phyloP scores from a whole-genome alignment of 768 basidiomycete species.

The Lactarius pseudohatsudake region DNA sequence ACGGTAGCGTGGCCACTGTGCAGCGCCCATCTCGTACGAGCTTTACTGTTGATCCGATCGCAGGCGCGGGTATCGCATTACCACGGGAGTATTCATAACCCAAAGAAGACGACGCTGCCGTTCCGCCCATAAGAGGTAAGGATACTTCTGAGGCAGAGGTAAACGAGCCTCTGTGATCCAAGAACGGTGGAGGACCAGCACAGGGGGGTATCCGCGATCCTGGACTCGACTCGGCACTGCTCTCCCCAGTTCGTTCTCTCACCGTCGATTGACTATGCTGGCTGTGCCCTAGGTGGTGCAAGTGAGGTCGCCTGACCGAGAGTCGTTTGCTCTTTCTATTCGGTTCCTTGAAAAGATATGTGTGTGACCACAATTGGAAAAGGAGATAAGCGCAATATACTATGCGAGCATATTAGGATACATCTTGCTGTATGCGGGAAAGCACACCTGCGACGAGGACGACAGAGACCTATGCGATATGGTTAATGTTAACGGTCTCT shows the following conservation, averaged over 20 bases:
- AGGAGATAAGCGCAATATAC: conserved; percentile 74
- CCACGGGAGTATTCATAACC: conserved; percentile 23
- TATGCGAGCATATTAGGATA: conserved; percentile 33
- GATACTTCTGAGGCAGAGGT: conserved; percentile 26
- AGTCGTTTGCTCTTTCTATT: conserved; percentile 28
- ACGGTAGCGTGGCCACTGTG: conserved; percentile 24
- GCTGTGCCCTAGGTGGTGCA: conserved; percentile 4
- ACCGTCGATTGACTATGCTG: conserved; percentile 19
- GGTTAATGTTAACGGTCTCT: conserved; percentile 3
- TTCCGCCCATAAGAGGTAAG: conserved; percentile 10
- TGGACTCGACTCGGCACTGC: conserved; percentile 13
- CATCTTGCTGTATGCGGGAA: not conserved
- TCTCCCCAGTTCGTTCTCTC: conserved; percentile 3
- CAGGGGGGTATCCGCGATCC: not conserved
- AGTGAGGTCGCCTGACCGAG: conserved; percentile 13
- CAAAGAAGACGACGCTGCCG: conserved; percentile 18
- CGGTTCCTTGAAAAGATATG: conserved; percentile 58
- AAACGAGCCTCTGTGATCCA: conserved; percentile 1
- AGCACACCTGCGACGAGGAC: conserved; percentile 68
- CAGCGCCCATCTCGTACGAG: conserved; percentile 27
- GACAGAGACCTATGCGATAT: conserved; percentile 57
- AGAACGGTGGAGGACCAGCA: not conserved
- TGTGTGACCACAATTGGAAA: conserved; percentile 81
- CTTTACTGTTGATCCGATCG: conserved; percentile 28
- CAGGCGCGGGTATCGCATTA: conserved; percentile 19